phyloP scores from a whole-genome alignment of 257 asterid genomes.

The Petunia axillaris region DNA sequence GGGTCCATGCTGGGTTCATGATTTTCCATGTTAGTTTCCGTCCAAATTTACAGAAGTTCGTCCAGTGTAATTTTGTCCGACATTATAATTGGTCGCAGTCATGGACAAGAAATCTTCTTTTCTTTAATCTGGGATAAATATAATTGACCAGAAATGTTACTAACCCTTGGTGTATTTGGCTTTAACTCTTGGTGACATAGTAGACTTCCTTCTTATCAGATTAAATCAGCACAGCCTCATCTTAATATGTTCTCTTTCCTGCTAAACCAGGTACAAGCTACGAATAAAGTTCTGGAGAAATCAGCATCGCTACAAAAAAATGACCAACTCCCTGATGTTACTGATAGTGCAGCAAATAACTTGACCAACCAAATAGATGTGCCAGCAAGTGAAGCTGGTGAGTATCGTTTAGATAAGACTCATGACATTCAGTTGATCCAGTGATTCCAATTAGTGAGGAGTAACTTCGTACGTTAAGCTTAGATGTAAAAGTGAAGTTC shows the following conservation, averaged over 20 bases:
- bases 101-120: no score
- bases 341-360: constrained; percentile 32
- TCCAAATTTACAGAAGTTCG: not conserved
- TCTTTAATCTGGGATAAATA: not conserved
- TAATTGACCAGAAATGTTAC: not conserved
- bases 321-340: constrained; percentile 36
- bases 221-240: not conserved
- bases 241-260: constrained; percentile 16
- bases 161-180: not conserved
- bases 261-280: constrained; percentile 47
- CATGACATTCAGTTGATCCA: no score
- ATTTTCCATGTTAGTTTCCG: not conserved
- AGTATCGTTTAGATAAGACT: not conserved
- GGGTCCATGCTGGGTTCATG: not conserved
- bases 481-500: not conserved
- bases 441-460: not conserved
- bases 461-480: not conserved
- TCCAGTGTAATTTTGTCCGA: constrained; percentile 5
- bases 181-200: not conserved
- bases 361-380: constrained; percentile 38
- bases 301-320: constrained; percentile 39
- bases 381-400: constrained; percentile 48
- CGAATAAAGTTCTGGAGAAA: constrained; percentile 39
- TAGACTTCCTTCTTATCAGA: not conserved
- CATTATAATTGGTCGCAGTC: not conserved